Conservation (phyloP, 495 filamentous ascomycete genomes). For the Penicillium verhagenii region DNA sequence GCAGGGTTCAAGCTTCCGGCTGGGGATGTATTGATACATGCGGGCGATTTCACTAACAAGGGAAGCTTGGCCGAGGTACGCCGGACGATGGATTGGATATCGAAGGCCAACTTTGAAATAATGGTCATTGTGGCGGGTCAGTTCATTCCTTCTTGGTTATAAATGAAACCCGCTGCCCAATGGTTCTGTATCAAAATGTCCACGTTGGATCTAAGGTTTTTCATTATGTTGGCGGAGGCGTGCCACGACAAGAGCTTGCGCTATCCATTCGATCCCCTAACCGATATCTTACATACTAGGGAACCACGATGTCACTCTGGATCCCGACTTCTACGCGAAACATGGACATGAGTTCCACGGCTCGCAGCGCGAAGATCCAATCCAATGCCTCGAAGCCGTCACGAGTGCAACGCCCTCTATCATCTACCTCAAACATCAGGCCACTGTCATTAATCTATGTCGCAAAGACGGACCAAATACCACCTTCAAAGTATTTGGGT, state of each 20-base stretch:
- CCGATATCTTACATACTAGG: constrained; percentile 43
- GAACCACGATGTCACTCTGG: constrained; percentile 79
- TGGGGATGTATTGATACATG: constrained; percentile 62
- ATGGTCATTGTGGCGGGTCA: constrained; percentile 61
- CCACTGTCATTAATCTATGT: constrained; percentile 55
- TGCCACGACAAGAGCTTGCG: constrained; percentile 1
- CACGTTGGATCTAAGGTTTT: not conserved
- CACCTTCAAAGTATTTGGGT: constrained; percentile 72
- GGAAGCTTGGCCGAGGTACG: constrained; percentile 53
- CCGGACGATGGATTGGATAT: constrained; percentile 56
- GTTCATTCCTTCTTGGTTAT: constrained; percentile 10
- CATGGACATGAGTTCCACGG: constrained; percentile 60
- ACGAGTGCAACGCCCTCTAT: constrained; percentile 52
- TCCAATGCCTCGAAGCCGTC: constrained; percentile 56
- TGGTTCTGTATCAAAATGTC: not conserved
- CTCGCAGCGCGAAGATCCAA: constrained; percentile 53
- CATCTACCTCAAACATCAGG: constrained; percentile 64
- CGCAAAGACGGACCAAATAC: constrained; percentile 60
- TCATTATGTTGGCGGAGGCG: not conserved
- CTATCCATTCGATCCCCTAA: not conserved
- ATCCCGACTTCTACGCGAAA: constrained; percentile 58
- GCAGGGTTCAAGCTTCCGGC: constrained; percentile 54
- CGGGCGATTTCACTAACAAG: constrained; percentile 59
- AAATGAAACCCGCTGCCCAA: constrained; percentile 6
- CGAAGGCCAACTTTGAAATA: constrained; percentile 52